A percentile compares a stretch with the other conserved stretches of the same genome.
These are phyloP conservation scores for Beauveria asiatica DNA, from an alignment of 2,329 filamentous ascomycete genomes.

Conservation along the genomic window DNA sequence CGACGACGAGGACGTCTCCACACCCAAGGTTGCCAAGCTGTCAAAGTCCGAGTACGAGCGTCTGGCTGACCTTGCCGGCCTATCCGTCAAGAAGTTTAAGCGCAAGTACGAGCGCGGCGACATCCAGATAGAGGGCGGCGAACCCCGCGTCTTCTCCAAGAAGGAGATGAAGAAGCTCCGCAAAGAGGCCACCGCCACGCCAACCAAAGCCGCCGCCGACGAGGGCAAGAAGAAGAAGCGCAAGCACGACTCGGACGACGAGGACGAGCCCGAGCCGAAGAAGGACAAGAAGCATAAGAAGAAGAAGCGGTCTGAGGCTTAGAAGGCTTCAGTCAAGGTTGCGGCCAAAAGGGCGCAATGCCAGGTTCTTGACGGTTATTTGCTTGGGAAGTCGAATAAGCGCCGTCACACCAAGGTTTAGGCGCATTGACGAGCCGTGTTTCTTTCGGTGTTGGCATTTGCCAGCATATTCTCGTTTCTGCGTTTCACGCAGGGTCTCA, in stretches of 20 bases:
- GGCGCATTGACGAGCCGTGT: constrained; percentile 10
- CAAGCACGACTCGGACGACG: constrained; percentile 59
- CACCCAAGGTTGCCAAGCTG: constrained; percentile 34
- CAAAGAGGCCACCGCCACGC: constrained; percentile 44
- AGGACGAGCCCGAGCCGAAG: constrained; percentile 52
- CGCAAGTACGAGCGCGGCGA: constrained; percentile 70
- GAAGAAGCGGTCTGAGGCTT: constrained; percentile 35
- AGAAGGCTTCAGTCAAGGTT: constrained; percentile 9
- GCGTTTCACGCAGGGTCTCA: constrained; percentile 10
- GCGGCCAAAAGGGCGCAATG: not conserved
- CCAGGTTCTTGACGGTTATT: not conserved
- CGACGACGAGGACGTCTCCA: constrained; percentile 22
- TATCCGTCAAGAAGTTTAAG: constrained; percentile 70
- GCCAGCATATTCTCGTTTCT: constrained; percentile 10
- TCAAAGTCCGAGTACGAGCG: constrained; percentile 49
- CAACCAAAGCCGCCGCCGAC: constrained; percentile 29
- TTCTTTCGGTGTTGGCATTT: constrained; percentile 13
- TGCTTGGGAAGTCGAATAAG: not conserved
- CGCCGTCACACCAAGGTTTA: not conserved
- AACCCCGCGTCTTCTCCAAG: constrained; percentile 61
- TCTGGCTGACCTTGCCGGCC: constrained; percentile 56
- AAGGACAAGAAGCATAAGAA: constrained; percentile 49
- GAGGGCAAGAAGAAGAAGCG: constrained; percentile 57
- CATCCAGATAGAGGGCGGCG: constrained; percentile 60
- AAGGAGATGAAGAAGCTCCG: constrained; percentile 67